Evolutionary conservation across 129 eudicot species (phyloP).

Genomic region (Heracleum sosnowskyi): DNA sequence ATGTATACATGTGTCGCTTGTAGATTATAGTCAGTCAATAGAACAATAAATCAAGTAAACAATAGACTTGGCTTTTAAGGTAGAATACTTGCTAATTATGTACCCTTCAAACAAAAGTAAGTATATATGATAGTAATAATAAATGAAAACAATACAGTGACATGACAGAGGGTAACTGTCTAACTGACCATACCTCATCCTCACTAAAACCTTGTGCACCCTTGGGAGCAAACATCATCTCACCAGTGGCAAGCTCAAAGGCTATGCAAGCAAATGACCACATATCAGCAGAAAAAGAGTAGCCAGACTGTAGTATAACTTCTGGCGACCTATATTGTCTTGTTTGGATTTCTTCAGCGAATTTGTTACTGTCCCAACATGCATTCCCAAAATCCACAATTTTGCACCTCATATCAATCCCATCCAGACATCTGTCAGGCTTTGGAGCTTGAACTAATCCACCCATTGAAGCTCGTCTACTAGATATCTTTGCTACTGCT

Average conservation of each 20-base stretch:
- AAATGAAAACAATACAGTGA: too few species aligned
- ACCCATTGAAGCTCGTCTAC: conserved; percentile 34
- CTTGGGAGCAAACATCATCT: conserved; percentile 96
- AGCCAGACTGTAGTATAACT: conserved; percentile 71
- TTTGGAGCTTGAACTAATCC: conserved; percentile 39
- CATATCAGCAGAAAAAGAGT: conserved; percentile 81
- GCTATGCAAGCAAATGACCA: conserved; percentile 99
- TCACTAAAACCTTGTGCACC: conserved; percentile 77
- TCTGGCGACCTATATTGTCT: conserved; percentile 98
- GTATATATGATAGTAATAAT: not conserved
- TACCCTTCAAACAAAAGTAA: not conserved
- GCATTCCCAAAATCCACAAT: conserved; percentile 98
- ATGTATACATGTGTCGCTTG: too few species aligned
- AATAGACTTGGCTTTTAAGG: too few species aligned
- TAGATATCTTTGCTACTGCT: conserved; percentile 83
- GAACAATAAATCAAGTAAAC: too few species aligned
- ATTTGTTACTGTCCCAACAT: conserved; percentile 77
- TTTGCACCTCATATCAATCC: conserved; percentile 74
- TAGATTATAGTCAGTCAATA: too few species aligned
- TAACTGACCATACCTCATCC: conserved; percentile 64
- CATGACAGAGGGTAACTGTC: not conserved
- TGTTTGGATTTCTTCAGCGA: conserved; percentile 89
- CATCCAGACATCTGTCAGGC: conserved; percentile 71
- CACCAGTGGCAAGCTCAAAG: conserved; percentile 98
- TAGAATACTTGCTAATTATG: too few species aligned